These are phyloP conservation scores for Nadsonia fulvescens DNA, from an alignment of 805 yeast genomes.

Conservation along the genomic window DNA sequence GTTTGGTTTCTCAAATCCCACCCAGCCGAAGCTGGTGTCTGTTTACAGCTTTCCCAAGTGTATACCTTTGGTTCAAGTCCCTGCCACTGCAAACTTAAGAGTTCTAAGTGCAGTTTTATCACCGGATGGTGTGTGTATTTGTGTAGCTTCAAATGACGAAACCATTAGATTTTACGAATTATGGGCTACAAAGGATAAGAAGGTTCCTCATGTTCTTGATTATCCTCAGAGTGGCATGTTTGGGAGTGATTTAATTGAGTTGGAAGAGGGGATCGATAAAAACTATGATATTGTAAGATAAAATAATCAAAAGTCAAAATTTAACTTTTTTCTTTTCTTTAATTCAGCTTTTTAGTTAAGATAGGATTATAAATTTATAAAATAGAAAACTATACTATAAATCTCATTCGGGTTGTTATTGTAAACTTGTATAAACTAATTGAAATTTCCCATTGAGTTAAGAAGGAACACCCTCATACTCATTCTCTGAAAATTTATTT, in stretches of 20 bases:
- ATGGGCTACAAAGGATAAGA: constrained; percentile 29
- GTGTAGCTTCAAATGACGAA: constrained; percentile 65
- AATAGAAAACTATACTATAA: too few species aligned
- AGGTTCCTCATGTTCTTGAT: constrained; percentile 2
- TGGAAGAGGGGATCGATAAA: constrained; percentile 6
- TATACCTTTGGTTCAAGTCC: constrained; percentile 29
- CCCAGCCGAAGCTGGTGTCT: constrained; percentile 32
- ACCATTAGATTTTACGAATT: constrained; percentile 57
- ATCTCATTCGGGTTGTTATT: too few species aligned
- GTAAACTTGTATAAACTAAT: constrained; percentile 11
- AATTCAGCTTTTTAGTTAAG: too few species aligned
- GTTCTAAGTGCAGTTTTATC: constrained; percentile 50
- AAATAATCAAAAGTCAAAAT: background rate
- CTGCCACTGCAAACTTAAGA: constrained; percentile 33
- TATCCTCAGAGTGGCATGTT: constrained; percentile 5
- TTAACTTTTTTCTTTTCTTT: too few species aligned
- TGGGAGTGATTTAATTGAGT: constrained; percentile 6
- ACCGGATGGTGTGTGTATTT: constrained; percentile 42
- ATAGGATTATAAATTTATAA: too few species aligned
- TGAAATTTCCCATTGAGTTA: constrained; percentile 22
- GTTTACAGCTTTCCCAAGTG: constrained; percentile 55
- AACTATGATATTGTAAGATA: constrained; percentile 16
- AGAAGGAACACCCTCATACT: constrained; percentile 78
- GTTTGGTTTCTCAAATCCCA: constrained; percentile 56
- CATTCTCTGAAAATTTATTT: constrained; percentile 39